Evolutionary conservation across 768 basidiomycete species (phyloP), one percentile per base, ranked within the genome.

Genomic region (Suillus paluster): DNA sequence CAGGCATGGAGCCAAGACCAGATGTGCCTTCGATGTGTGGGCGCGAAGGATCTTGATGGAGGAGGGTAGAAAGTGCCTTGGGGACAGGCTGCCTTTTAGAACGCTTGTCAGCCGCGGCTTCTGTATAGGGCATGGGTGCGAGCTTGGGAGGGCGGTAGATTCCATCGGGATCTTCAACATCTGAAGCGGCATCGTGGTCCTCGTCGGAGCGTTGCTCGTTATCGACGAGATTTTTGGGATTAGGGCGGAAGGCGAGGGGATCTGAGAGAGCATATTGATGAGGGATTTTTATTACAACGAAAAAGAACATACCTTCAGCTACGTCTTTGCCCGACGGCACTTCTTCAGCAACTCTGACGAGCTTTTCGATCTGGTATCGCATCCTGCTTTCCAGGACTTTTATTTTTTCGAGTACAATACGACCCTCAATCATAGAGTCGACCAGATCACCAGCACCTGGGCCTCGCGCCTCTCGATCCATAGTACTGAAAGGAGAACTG

Each of bases 311-410:
- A 92, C 93, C 94, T 63, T 93, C 86, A 6, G 80, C 75, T 15
- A 80, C 75, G 38, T 78, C 71, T 53, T 75, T 68, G 55, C 79
- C 75, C 25, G 79, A 68, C 0, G 77, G 75, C 19, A 81, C 78
- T 66, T 91, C 88, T 60, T 89, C 86, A 1, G 94, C 90, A 6
- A 92, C 75, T 63, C 86, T 84, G 30, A 96, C 85, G 19, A 99
- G 85, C 73, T 99, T 98, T 67, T 98, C 95, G 68, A 99, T 94
- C 73, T 99, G 97, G 74, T 99, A 98, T 53, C 84, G 86, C 84
- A 99, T 91, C 70, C 92, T 88, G 58, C 82, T 81, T 75, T 99
- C 96, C 25, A 99, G 82, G 0, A 86, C 82, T 62, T 90, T 89
- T 53, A 91, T 82, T 78, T 97, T 98, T 72, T 99, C 97, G 49